Evolutionary conservation across 2,329 filamentous ascomycete species (phyloP), one percentile per base, ranked within the genome.

Genomic region (Sporothrix curviconia): DNA sequence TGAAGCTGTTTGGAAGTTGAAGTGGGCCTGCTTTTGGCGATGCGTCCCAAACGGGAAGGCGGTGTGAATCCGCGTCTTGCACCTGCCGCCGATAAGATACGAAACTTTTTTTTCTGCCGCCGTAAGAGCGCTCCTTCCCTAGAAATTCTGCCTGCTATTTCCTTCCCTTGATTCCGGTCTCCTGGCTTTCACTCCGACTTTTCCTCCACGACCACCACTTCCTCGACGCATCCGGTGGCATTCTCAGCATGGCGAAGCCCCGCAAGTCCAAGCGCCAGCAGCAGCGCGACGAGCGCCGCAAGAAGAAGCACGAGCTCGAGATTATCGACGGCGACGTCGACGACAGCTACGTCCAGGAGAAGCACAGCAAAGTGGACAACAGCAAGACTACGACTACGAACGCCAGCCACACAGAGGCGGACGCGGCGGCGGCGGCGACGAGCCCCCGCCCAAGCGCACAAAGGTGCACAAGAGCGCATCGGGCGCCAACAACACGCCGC

Each of bases 181-280:
- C n/a, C 34, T 17, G 43, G 28, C 44, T 44, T 51, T 57, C 37
- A 17, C 22, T 15, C 32, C 34, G n/a, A n/a, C 7, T 25, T 47
- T 47, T 17, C 14, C 19, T 15, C 30, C 28, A 34, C 34, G 14
- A 24, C 36, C 3, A 43, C 25, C 15, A 51, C 19, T 22, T 2
- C n/a, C n/a, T 42, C 34, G 14, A 32, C 40, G n/a, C n/a, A n/a
- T n/a, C n/a, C n/a, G n/a, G n/a, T n/a, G n/a, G 12, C 17, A 3
- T 14, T 19, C 24, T 32, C 39, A 44, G 22, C 44, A 71, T 71
- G 70, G 69, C 67, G 14, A 71, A 70, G 56, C 64, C 65, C 40
- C 66, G 67, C 50, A 71, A 71, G 55, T 72, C 70, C 6, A 72
- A 72, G 62, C 64, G 69, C 28, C 69, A 72, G 61, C 64, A 70